Percentiles rank a stretch among this genome's conserved stretches.
Conservation (phyloP, 306 rosid species). For the Fagus crenata region DNA sequence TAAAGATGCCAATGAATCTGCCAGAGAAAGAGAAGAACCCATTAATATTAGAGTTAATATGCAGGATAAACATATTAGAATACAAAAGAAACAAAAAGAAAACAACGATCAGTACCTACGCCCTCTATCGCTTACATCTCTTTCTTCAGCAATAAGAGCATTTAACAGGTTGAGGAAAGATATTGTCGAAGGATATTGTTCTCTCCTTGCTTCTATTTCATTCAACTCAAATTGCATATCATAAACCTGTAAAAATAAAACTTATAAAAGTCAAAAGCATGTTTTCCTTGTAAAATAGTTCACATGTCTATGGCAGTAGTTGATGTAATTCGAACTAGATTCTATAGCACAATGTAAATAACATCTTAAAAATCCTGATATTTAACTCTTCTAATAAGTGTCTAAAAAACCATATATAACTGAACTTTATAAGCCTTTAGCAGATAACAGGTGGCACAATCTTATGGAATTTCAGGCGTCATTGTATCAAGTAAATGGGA, state of each 20-base stretch:
- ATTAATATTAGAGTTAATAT: slow-evolving; percentile 13
- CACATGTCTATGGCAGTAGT: not conserved
- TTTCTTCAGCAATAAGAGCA: slow-evolving; percentile 90
- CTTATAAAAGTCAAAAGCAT: slow-evolving; percentile 11
- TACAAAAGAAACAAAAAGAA: slow-evolving; percentile 20
- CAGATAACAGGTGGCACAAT: not conserved
- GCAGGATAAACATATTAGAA: slow-evolving; percentile 16
- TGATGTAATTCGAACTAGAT: not conserved
- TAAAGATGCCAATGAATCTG: slow-evolving; percentile 95
- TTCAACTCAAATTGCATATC: slow-evolving; percentile 96
- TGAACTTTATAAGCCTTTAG: not conserved
- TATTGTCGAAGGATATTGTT: slow-evolving; percentile 90
- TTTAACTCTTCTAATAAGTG: too few relatives aligned
- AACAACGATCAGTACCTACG: slow-evolving; percentile 53
- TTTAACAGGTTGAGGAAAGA: slow-evolving; percentile 91
- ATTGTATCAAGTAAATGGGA: not conserved
- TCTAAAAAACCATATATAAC: not conserved
- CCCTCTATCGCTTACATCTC: slow-evolving; percentile 90
- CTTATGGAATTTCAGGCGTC: not conserved
- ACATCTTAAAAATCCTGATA: not conserved
- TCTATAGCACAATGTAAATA: not conserved
- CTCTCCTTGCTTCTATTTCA: slow-evolving; percentile 95
- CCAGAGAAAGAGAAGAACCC: slow-evolving; percentile 19
- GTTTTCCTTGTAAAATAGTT: slow-evolving; percentile 4
- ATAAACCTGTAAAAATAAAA: slow-evolving; percentile 67